Base-by-base conservation (phyloP, 352 stramenopile species). In the Globisporangium paroecandrum region DNA sequence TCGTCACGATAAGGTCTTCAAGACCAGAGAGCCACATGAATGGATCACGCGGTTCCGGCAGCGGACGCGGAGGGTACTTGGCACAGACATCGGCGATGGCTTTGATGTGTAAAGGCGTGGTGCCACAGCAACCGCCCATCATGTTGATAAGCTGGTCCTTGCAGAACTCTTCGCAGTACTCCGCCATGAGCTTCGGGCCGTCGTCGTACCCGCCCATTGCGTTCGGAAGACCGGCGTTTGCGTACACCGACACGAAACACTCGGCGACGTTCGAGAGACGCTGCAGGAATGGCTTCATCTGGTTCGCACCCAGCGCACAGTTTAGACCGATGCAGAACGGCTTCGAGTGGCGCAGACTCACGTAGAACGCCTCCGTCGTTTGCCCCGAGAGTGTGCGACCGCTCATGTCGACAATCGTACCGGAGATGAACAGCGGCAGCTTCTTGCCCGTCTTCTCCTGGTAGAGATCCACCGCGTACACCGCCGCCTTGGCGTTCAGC, bases 161-260 rank as follows among this genome's bases (percentile, higher is more conserved):
- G 72, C 94, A 98, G 77, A 99, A 99, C 38, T 97, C 87, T 61
- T 94, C 87, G 70, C 98, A 98, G 73, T 98, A 84, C 46, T 81
- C 63, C 7, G 94, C 97, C 95, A 99, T 99, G 68, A 98, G 85
- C 55, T 78, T 81, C 3, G 96, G 95, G 15, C 87, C 96, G 54
- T 98, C 94, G 74, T 99, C 96, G 77, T 99, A 99, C 13, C 94
- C 97, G 46, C 96, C 97, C 96, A 99, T 99, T 27, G 94, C 94
- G 75, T 99, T 99, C 1, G 97, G 97, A 49, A 99, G 81, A 71
- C 97, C 97, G 43, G 97, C 97, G 77, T 99, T 99, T 7, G 94
- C 96, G 72, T 99, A 99, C 27, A 98, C 93, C 34, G 97, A 96
- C 54, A 99, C 86, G 66, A 98, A 99, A 77, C 95, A 99, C 77